These are phyloP conservation scores for Epichloe hybrida DNA, from an alignment of 2,329 filamentous ascomycete genomes.

Conservation along the genomic window DNA sequence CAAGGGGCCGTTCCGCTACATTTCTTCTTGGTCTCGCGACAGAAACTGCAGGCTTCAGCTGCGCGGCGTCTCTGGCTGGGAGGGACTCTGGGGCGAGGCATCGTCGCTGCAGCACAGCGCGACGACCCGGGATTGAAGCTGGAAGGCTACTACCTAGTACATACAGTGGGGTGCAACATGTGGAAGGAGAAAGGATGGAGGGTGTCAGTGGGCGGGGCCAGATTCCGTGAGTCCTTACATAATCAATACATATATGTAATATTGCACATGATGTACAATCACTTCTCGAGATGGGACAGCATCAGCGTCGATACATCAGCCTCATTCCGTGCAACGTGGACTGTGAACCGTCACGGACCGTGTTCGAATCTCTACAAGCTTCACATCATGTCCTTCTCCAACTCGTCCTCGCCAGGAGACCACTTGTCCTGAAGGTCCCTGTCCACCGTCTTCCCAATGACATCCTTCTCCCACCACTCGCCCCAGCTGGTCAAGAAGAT, in stretches of 20 bases:
- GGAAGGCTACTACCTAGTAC: neutral
- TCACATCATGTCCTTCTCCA: constrained; percentile 25
- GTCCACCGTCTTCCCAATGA: constrained; percentile 28
- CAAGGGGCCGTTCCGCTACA: constrained; percentile 36
- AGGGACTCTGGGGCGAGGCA: constrained; percentile 39
- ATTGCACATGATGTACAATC: too few relatives aligned
- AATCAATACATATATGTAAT: too few relatives aligned
- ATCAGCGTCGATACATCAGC: too few relatives aligned
- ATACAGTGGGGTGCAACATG: neutral
- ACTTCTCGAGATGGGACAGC: too few relatives aligned
- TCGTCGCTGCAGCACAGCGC: constrained; percentile 10
- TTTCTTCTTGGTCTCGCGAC: constrained; percentile 35
- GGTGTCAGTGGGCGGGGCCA: too few relatives aligned
- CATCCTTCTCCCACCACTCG: constrained; percentile 38
- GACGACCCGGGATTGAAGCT: neutral
- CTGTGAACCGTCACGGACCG: constrained; percentile 11
- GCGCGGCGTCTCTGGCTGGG: constrained; percentile 34
- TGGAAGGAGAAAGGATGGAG: neutral
- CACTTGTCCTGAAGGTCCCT: constrained; percentile 37
- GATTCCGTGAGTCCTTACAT: too few relatives aligned
- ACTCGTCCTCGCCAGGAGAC: constrained; percentile 31
- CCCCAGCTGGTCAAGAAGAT: constrained; percentile 44
- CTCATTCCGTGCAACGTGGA: constrained; percentile 5
- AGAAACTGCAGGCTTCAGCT: constrained; percentile 33
- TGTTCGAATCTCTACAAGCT: constrained; percentile 14